A percentile compares a stretch with the other conserved stretches of the same genome.
Conservation (phyloP, 2,329 filamentous ascomycete species). For the Arthrobotrys entomopaga region DNA sequence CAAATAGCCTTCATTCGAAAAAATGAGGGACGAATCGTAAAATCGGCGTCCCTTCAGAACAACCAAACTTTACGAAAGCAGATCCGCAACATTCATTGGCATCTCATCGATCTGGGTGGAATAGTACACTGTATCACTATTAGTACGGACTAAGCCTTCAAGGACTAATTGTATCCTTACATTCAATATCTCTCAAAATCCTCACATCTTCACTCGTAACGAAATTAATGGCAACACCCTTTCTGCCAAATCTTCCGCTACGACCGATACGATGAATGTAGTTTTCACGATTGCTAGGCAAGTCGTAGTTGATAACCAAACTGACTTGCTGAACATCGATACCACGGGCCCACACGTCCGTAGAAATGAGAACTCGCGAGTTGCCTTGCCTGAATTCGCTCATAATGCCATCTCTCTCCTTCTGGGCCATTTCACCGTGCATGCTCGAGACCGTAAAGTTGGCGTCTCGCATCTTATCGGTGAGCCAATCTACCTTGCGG, state of each 20-base stretch:
- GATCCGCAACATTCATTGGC: constrained; percentile 88
- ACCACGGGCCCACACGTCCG: constrained; percentile 96
- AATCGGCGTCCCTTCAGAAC: constrained; percentile 21
- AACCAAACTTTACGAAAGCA: constrained; percentile 56
- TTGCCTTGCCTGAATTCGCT: constrained; percentile 98
- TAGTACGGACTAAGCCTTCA: background rate
- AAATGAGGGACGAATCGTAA: constrained; percentile 19
- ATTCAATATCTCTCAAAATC: constrained; percentile 95
- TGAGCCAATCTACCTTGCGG: constrained; percentile 98
- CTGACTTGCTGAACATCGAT: constrained; percentile 99
- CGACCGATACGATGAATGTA: constrained; percentile 99
- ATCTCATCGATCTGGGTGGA: constrained; percentile 96
- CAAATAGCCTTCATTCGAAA: constrained; percentile 40
- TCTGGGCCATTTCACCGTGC: constrained; percentile 99
- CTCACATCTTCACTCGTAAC: constrained; percentile 98
- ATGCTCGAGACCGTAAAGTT: constrained; percentile 99
- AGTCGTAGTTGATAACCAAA: constrained; percentile 98
- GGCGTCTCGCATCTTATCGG: constrained; percentile 98
- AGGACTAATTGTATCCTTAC: constrained; percentile 67
- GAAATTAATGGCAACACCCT: constrained; percentile 99
- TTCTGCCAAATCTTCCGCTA: constrained; percentile 93
- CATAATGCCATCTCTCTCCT: constrained; percentile 98
- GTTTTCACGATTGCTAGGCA: constrained; percentile 98
- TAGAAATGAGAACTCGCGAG: constrained; percentile 94
- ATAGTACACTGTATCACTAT: constrained; percentile 81